Evolutionary conservation across 306 rosid genomes (phyloP).

Genomic region (Quercus aquifolioides): DNA sequence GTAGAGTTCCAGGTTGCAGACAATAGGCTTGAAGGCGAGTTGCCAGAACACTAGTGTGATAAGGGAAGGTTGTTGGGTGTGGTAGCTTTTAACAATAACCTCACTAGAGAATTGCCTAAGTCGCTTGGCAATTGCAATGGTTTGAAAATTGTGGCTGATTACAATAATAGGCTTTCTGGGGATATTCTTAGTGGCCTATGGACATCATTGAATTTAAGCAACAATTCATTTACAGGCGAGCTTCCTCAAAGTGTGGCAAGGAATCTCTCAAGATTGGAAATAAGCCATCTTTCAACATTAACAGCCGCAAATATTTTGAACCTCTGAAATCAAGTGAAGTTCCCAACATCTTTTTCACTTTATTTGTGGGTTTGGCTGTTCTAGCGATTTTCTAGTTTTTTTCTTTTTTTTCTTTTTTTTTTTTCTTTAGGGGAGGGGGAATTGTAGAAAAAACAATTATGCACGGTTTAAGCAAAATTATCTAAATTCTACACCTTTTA

Average conservation of each 20-base stretch:
- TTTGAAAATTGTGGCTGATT: constrained; percentile 20
- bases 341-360: too few relatives aligned
- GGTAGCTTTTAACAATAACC: constrained; percentile 34
- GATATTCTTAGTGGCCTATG: constrained; percentile 57
- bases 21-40: constrained; percentile 45
- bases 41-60: constrained; percentile 57
- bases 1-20: constrained; percentile 20
- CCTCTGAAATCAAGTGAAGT: too few relatives aligned
- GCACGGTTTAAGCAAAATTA: too few relatives aligned
- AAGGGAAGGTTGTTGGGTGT: constrained; percentile 35
- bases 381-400: too few relatives aligned
- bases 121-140: constrained; percentile 56
- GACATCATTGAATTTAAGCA: constrained; percentile 36
- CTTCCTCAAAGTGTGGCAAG: constrained; percentile 31
- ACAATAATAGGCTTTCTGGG: constrained; percentile 43
- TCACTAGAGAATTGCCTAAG: constrained; percentile 59
- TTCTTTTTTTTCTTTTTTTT: too few relatives aligned
- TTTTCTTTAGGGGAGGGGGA: too few relatives aligned
- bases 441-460: too few relatives aligned
- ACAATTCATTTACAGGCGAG: constrained; percentile 50
- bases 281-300: too few relatives aligned
- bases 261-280: not conserved
- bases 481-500: too few relatives aligned
- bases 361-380: too few relatives aligned
- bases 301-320: too few relatives aligned